Base-by-base conservation (phyloP, 805 yeast genomes). In the Yarrowia bubula region DNA sequence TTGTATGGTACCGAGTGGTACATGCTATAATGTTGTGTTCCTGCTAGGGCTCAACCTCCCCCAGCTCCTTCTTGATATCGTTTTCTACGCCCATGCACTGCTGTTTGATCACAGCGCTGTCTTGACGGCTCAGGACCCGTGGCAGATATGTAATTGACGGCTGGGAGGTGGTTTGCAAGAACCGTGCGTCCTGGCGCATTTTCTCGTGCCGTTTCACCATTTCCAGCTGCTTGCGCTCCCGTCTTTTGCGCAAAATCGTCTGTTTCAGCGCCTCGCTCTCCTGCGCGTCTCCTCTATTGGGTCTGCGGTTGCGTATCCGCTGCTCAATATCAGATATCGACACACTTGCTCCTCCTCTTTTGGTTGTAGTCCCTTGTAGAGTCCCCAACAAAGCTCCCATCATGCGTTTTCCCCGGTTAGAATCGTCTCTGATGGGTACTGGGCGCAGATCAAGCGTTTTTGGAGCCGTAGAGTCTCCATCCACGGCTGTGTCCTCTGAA, bases 61-160 rank as follows among this genome's bases (percentile, higher is more conserved):
- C 46, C 37, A 28, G 4, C 38, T 55, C 61, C 28, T 42, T 31
- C 38, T 55, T 33, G 17, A 55, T 55, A 6, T 35, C 47, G 6
- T 9, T 17, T 15, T 55, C 61, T n/a, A 55, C 61, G 1, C 31
- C 47, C n/a, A 1, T n/a, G 28, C 38, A 41, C 47, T 55, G 61
- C 13, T 55, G 31, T 0, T 41, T 15, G 3, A 55, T 55, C 38
- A 9, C 5, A 2, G 17, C 38, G 11, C 38, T 55, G 13, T 55
- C 61, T 4, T 55, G 8, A 10, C 8, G 37, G 2, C 38, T 55
- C 38, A 55, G 28, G 4, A 55, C 47, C 3, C 47, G 3, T 2
- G 61, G 61, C 1, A 55, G 38, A 13, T 14, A 55, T 17, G 61
- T 55, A 38, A 55, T 28, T 4, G 35, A 13, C 18, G 61, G 61